Evolutionary conservation across 2,329 filamentous ascomycete genomes (phyloP).

Genomic region (Xylaria sp.): DNA sequence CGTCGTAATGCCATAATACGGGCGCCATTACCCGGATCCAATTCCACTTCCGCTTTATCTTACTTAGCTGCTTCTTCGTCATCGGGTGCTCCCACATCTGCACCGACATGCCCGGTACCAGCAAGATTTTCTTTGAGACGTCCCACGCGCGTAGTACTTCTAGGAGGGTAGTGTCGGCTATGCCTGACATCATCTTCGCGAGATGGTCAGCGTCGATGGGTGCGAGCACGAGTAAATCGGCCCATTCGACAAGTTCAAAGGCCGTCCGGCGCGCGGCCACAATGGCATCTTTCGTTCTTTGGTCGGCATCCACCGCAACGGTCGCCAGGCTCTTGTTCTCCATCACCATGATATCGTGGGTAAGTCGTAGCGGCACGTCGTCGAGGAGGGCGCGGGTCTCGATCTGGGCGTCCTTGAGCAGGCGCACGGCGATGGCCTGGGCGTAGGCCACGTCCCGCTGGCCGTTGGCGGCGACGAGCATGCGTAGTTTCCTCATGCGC

Average conservation of each 20-base stretch:
- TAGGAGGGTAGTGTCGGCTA: slow-evolving; percentile 73
- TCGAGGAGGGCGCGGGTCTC: slow-evolving; percentile 59
- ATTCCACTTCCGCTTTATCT: slow-evolving; percentile 76
- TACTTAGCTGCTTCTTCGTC: slow-evolving; percentile 80
- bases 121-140: slow-evolving; percentile 73
- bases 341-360: slow-evolving; percentile 57
- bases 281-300: slow-evolving; percentile 38
- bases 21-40: slow-evolving; percentile 81
- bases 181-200: slow-evolving; percentile 80
- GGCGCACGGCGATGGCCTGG: slow-evolving; percentile 58
- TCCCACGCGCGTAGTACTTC: slow-evolving; percentile 84
- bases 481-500: slow-evolving; percentile 46
- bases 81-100: slow-evolving; percentile 88
- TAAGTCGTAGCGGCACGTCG: slow-evolving; percentile 57
- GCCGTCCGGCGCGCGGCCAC: slow-evolving; percentile 50
- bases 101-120: slow-evolving; percentile 84
- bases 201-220: slow-evolving; percentile 81
- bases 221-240: slow-evolving; percentile 76
- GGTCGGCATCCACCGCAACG: slow-evolving; percentile 33
- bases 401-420: slow-evolving; percentile 60
- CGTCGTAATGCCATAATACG: slow-evolving; percentile 74
- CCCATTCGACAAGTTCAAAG: slow-evolving; percentile 75
- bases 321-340: slow-evolving; percentile 47
- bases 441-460: slow-evolving; percentile 60
- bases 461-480: slow-evolving; percentile 63